Evolutionary conservation across 2,329 filamentous ascomycete genomes (phyloP), one percentile per base, ranked within the genome.

Genomic region (Verticillium nonalfalfae): DNA sequence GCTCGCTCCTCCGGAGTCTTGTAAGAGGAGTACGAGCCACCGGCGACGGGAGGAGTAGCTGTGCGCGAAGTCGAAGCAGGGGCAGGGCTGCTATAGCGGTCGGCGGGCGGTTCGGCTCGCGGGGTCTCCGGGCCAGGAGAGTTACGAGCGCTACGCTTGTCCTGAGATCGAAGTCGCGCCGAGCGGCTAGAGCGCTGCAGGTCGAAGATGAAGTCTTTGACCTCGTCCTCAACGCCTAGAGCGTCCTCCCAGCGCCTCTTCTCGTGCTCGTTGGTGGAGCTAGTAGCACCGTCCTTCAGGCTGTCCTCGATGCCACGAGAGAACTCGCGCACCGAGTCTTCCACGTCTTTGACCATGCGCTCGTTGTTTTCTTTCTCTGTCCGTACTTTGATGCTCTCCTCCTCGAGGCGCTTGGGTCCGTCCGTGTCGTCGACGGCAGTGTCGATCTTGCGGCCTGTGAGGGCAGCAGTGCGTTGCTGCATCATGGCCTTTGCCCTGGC

Each of bases 201-300:
- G 68, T 98, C 95, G 72, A 95, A 98, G 73, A 99, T 99, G 75
- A 99, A 98, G 71, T 99, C 95, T 70, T 93, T 91, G 64, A 98
- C 90, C 70, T 97, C 93, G 70, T 99, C 94, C 72, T 99, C 95
- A 34, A 99, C 95, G 34, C 95, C 95, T 40, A 99, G 82, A 10
- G 87, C 95, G 75, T 99, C 95, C 68, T 99, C 93, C 95, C 95
- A 99, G 64, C 95, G 86, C 64, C 95, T 87, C 69, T 86, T 88
- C 78, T 99, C 95, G 72, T 97, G 93, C 75, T 97, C 92, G 64
- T 88, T 91, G 3, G 88, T 86, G 45, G 87, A 88, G 68, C 88
- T 90, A 64, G 90, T 85, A 52, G 81, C 85, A 52, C 89, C 90
- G 61, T 96, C 91, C 72, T 95, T 95, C 33, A 99, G 84, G 69